Base-by-base conservation (phyloP, 2,329 filamentous ascomycete species). In the Magnaporthiopsis rhizophila region DNA sequence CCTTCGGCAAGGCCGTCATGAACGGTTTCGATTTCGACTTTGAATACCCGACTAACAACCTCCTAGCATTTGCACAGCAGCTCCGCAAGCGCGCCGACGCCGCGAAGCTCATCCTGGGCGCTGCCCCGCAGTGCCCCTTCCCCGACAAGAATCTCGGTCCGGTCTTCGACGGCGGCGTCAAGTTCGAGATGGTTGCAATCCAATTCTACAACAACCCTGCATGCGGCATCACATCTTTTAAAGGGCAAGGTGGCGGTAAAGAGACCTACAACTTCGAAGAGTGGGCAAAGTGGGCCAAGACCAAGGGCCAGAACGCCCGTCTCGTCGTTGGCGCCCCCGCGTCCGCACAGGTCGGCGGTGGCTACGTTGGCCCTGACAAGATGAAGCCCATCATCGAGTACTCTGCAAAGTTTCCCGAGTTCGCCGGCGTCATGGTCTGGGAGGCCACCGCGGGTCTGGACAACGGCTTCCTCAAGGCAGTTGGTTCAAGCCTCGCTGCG, bases 1-100 rank as follows among this genome's bases (percentile, higher is more conserved):
- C 89, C 1, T 92, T 92, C 72, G 87, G 87, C 64, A 75, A 76
- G 13, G 84, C 86, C 12, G 79, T 84, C 5, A 76, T 92, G 58
- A 88, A 92, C 72, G 90, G 90, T 5, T 91, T 92, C 72, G 89
- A 92, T 74, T 86, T 92, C 67, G 89, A 92, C 72, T 87, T 92
- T 67, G 89, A 92, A 75, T 74, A 74, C 3, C 15, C 9, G 38
- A 82, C 83, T 18, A 74, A 74, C 61, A 87, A 90, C 75, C 85
- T 89, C 76, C 79, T 78, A 0, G 75, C 83, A 1, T 89, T 91
- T 69, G 87, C 81, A 1, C 77, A 80, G 53, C 77, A 81, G 64
- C 80, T 91, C 13, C 83, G 86, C 38, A 69, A 72, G n/a, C 74
- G 80, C 53, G 87, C 87, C 79, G 78, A 85, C 68, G 75, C 76